Base-by-base conservation (phyloP, 164 flowering plant species). In the Annona squamosa region DNA sequence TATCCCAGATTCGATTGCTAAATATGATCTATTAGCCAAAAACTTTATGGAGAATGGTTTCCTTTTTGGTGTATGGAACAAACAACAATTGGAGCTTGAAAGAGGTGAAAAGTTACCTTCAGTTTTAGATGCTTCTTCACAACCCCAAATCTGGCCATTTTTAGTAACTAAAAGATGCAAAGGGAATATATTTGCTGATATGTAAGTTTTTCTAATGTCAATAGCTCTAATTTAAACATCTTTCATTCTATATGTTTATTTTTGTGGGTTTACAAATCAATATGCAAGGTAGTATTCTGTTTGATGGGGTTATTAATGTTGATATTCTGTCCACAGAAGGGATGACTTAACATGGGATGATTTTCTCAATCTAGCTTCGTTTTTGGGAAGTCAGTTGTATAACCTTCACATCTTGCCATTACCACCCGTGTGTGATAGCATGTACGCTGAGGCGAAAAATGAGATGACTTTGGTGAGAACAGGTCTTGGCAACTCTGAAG, bases 61-160 rank as follows among this genome's bases (percentile, higher is more conserved):
- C 62, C 83, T 89, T 59, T 90, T 92, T 80, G 97, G 98, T 72
- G 69, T 91, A 41, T 88, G 98, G 94, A 84, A 81, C 83, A 92
- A 91, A 84, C 84, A 82, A 75, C 79, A 72, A 61, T 86, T 82
- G 78, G 92, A 89, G 69, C 82, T 74, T 71, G 82, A 74, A 75
- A 85, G 75, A 75, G 88, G 83, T 46, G 88, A 86, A 5, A 73
- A 65, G 17, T 47, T 52, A 17, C 19, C 16, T 67, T 73, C 84
- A 65, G 19, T 46, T 46, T 64, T 19, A 16, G 73, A 73, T 76
- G 74, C 84, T 70, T 73, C 75, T 71, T 85, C 74, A 66, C 42
- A 74, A 72, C 64, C 83, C 47, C 76, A 46, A 4, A 79, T 87
- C 68, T 94, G 97, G 94, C 99, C 99, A 1, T 94, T 85, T 74